Percentiles rank a stretch among this genome's conserved stretches.
Evolutionary conservation across 2,329 filamentous ascomycete species (phyloP).

Genomic region (Lasiodiplodia theobromae): DNA sequence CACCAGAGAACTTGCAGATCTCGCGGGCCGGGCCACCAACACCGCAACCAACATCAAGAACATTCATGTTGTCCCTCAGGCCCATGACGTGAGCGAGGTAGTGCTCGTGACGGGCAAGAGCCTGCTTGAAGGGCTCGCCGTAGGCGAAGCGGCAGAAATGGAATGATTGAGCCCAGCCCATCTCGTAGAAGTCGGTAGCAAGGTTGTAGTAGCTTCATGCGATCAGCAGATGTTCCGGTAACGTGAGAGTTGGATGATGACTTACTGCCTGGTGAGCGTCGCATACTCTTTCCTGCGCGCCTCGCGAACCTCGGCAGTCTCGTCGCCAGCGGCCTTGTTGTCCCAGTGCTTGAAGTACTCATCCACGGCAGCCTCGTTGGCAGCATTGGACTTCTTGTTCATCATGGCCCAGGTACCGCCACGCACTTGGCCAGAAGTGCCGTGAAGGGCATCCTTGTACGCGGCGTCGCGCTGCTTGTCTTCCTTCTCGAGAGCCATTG

Average conservation of each 20-base stretch:
- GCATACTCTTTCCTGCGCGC: conserved; percentile 87
- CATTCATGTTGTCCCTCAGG: conserved; percentile 84
- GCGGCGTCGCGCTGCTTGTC: conserved; percentile 85
- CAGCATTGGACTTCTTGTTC: conserved; percentile 74
- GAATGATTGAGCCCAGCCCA: conserved; percentile 95
- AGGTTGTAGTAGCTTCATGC: conserved; percentile 86
- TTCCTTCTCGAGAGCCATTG: conserved; percentile 74
- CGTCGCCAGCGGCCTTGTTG: conserved; percentile 77
- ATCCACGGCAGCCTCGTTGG: conserved; percentile 82
- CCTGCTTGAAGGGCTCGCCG: conserved; percentile 86
- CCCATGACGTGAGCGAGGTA: conserved; percentile 91
- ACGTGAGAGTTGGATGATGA: conserved; percentile 34
- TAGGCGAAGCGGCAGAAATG: conserved; percentile 95
- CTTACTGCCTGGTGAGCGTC: conserved; percentile 88
- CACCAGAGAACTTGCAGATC: conserved; percentile 94
- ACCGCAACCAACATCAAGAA: conserved; percentile 95
- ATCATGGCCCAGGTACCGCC: conserved; percentile 86
- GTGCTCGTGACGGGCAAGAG: conserved; percentile 96
- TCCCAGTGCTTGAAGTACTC: conserved; percentile 99
- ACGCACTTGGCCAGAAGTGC: conserved; percentile 70
- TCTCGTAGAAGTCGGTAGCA: conserved; percentile 95
- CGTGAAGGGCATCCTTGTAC: conserved; percentile 91
- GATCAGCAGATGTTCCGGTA: conserved; percentile 40
- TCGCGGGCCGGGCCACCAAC: conserved; percentile 94
- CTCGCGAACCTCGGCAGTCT: conserved; percentile 85